Evolutionary conservation across 495 filamentous ascomycete genomes (phyloP), one percentile per base, ranked within the genome.

Genomic region (Cladorrhinum samala): DNA sequence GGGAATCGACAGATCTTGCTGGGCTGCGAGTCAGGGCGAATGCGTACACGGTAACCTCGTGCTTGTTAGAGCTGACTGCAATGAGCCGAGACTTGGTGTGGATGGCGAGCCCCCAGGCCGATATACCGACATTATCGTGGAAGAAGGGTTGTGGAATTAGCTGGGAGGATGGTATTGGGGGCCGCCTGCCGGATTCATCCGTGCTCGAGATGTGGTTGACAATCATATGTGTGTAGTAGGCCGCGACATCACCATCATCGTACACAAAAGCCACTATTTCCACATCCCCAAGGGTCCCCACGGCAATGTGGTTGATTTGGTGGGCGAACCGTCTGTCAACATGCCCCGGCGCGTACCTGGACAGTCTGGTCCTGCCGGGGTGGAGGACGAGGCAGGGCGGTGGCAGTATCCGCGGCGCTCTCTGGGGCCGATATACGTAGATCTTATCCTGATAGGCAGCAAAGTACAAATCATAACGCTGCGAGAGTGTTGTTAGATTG

Each of bases 21-120:
- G 60, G 18, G 38, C 63, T 23, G 18, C 74, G 68, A 8, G 72
- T 72, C 23, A 91, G 72, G 0, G 85, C 87, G 65, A 89, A 89
- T 2, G 83, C 85, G 63, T 88, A 89, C 14, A 94, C 78, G 3
- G 76, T 80, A 44, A 93, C 81, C 24, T 79, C 69, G 21, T 75
- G 67, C 2, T 59, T 78, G 61, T 98, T 97, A 0, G 87, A 81
- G 49, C 85, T 83, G 16, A 92, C 85, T 0, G 91, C 93, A 49
- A 98, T 80, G 36, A 96, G 67, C 2, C 90, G 78, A 11, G 85
- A 84, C 54, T 83, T 74, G 56, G 84, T 81, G 60, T 97, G 92
- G 13, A 93, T 79, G 6, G 92, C 88, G 33, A 98, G 63, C 1
- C 93, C 93, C 93, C 93, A 98, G 3, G 89, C 92, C 53, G 87